These are phyloP conservation scores for Aschersonia sp. DNA, from an alignment of 2,329 filamentous ascomycete genomes.

Conservation along the genomic window DNA sequence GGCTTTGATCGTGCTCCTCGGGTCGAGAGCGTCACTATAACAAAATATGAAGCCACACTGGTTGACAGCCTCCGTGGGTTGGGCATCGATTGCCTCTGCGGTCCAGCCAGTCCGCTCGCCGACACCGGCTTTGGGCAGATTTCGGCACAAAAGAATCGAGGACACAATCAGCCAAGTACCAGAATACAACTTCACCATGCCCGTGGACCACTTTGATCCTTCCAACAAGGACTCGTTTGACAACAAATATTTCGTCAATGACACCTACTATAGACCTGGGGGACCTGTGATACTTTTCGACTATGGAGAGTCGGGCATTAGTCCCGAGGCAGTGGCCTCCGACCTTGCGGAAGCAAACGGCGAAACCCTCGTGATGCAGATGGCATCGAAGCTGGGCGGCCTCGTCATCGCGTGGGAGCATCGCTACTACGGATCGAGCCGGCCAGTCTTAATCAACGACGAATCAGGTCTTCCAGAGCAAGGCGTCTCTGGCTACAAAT, in stretches of 20 bases:
- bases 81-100: background rate
- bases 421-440: slow-evolving; percentile 12
- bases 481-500: slow-evolving; percentile 6
- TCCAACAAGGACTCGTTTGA: background rate
- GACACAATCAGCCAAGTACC: background rate
- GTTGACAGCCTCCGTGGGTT: background rate
- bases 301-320: slow-evolving; percentile 6
- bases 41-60: background rate
- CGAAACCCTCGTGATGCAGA: slow-evolving; percentile 5
- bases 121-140: background rate
- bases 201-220: background rate
- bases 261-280: slow-evolving; percentile 10
- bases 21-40: background rate
- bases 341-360: slow-evolving; percentile 5
- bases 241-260: slow-evolving; percentile 11
- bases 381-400: slow-evolving; percentile 9
- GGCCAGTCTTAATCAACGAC: slow-evolving; percentile 7
- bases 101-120: background rate
- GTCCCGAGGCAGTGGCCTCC: slow-evolving; percentile 1
- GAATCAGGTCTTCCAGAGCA: slow-evolving; percentile 4
- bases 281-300: slow-evolving; percentile 12
- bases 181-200: background rate
- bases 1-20: too few relatives aligned
- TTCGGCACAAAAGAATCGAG: background rate
- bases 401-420: slow-evolving; percentile 12